Evolutionary conservation across 495 filamentous ascomycete genomes (phyloP).

Genomic region (Penicillium daleae): DNA sequence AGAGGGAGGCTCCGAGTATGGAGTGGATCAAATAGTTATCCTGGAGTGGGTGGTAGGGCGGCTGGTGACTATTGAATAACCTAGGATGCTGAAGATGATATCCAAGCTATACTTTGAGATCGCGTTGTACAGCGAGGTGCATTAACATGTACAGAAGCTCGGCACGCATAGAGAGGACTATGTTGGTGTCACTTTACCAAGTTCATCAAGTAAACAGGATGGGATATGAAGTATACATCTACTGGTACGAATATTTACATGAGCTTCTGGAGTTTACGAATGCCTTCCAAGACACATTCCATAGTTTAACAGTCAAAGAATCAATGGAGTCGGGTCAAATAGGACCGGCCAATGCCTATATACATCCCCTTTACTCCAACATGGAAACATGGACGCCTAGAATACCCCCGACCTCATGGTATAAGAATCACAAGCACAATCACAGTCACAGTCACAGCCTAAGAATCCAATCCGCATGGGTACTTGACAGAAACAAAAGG

Average conservation of each 20-base stretch:
- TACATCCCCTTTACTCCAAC: conserved; percentile 15
- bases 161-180: too few relatives aligned
- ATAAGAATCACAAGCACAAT: conserved; percentile 21
- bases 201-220: too few relatives aligned
- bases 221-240: too few relatives aligned
- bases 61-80: neutral
- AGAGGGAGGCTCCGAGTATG: conserved; percentile 50
- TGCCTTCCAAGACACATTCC: neutral
- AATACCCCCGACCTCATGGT: conserved; percentile 19
- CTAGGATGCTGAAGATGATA: neutral
- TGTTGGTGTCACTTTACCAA: too few relatives aligned
- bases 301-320: neutral
- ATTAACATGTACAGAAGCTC: too few relatives aligned
- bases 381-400: conserved; percentile 9
- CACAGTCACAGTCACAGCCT: conserved; percentile 5
- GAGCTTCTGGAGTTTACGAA: neutral
- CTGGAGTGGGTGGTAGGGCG: neutral
- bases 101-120: too few relatives aligned
- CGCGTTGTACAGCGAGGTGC: neutral
- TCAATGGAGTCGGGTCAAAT: conserved; percentile 17
- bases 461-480: conserved; percentile 10
- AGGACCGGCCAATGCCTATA: conserved; percentile 24
- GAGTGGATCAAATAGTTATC: neutral
- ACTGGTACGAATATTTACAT: neutral
- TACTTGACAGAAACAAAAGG: conserved; percentile 6